Percentiles rank a stretch among this genome's conserved stretches.
Evolutionary conservation across 2,329 filamentous ascomycete species (phyloP).

Genomic region (Alternaria atra): DNA sequence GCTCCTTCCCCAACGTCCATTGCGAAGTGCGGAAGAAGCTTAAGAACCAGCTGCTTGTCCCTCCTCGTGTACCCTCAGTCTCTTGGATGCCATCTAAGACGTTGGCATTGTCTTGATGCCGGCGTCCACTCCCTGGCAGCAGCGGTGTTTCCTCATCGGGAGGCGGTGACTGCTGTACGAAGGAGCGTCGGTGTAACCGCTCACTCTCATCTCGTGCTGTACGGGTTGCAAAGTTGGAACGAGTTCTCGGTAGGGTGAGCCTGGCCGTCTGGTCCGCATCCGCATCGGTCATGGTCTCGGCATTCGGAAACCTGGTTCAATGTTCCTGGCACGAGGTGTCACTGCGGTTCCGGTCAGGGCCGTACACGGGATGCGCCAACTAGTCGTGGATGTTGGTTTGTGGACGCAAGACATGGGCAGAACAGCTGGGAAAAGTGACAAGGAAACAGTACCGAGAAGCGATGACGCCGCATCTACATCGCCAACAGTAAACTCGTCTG

Average conservation of each 20-base stretch:
- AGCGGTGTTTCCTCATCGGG: constrained; percentile 48
- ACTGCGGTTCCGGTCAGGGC: constrained; percentile 17
- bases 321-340: constrained; percentile 22
- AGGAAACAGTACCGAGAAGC: constrained; percentile 9
- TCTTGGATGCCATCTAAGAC: constrained; percentile 1
- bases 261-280: constrained; percentile 31
- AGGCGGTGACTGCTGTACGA: constrained; percentile 37
- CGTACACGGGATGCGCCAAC: constrained; percentile 13
- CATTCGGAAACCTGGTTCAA: constrained; percentile 19
- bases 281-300: constrained; percentile 39
- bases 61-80: constrained; percentile 17
- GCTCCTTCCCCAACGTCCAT: constrained; percentile 16
- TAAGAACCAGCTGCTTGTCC: constrained; percentile 38
- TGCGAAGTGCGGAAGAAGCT: constrained; percentile 25
- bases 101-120: constrained; percentile 30
- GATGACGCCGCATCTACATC: constrained; percentile 24
- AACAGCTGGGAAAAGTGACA: constrained; percentile 1
- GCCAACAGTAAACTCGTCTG: constrained; percentile 15
- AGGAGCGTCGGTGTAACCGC: constrained; percentile 55
- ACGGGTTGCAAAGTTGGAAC: constrained; percentile 57
- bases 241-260: constrained; percentile 43
- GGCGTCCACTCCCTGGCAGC: constrained; percentile 20
- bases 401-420: constrained; percentile 10
- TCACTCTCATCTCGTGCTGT: constrained; percentile 57
- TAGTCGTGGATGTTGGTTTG: not conserved